phyloP scores from a whole-genome alignment of 306 rosid species.

The Benincasa hispida region DNA sequence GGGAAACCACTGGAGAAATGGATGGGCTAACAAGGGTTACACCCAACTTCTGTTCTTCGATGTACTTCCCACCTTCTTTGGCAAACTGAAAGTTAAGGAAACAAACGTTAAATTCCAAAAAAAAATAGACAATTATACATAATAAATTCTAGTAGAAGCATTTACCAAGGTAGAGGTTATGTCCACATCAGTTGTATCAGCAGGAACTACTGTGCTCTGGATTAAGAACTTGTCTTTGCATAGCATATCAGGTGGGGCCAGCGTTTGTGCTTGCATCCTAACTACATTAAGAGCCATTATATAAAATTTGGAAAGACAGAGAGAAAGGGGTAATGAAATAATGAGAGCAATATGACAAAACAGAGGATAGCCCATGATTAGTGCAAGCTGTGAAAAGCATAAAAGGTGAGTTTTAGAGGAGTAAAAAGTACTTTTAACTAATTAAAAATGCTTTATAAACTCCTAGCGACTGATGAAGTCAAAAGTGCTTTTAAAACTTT shows the following conservation, averaged over 20 bases:
- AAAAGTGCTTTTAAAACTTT: not conserved
- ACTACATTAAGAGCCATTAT: slow-evolving; percentile 32
- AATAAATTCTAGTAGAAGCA: not conserved
- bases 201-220: slow-evolving; percentile 55
- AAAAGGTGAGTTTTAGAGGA: not conserved
- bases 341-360: not conserved
- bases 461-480: not conserved
- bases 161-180: slow-evolving; percentile 41
- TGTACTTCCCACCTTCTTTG: slow-evolving; percentile 35
- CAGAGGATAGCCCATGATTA: not conserved
- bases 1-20: slow-evolving; percentile 40
- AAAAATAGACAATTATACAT: not conserved
- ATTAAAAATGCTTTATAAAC: not conserved
- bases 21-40: slow-evolving; percentile 45
- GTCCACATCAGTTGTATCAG: slow-evolving; percentile 38
- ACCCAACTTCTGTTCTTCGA: slow-evolving; percentile 70
- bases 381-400: not conserved
- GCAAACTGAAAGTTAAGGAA: slow-evolving; percentile 30
- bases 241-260: slow-evolving; percentile 36
- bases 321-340: not conserved
- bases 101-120: not conserved
- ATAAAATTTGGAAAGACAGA: not conserved
- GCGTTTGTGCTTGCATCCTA: slow-evolving; percentile 64
- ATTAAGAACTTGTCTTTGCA: slow-evolving; percentile 86
- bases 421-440: not conserved